These are phyloP conservation scores for Ganoderma meredithae DNA, from an alignment of 1,284 basidiomycete species.

Conservation along the genomic window DNA sequence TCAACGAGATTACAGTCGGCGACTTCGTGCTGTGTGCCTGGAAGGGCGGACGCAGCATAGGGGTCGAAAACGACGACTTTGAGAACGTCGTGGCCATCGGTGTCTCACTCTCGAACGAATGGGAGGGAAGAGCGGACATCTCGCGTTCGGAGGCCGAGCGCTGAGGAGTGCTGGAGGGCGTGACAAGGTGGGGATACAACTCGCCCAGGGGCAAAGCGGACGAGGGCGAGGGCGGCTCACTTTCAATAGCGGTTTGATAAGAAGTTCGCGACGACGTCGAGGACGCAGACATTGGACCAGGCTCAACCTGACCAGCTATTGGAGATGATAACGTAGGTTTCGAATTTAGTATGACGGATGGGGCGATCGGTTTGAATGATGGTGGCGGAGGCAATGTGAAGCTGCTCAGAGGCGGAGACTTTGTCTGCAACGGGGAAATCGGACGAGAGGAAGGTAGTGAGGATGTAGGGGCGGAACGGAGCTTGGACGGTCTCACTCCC, in stretches of 20 bases:
- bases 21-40: conserved; percentile 10
- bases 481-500: conserved; percentile 17
- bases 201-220: conserved; percentile 27
- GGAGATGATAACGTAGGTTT: conserved; percentile 37
- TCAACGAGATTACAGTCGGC: conserved; percentile 13
- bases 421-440: conserved; percentile 23
- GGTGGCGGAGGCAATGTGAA: conserved; percentile 33
- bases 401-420: conserved; percentile 18
- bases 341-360: conserved; percentile 6
- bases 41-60: conserved; percentile 10
- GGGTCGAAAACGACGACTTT: background rate
- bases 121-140: conserved; percentile 2
- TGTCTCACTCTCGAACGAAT: conserved; percentile 4
- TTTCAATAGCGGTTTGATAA: conserved; percentile 26
- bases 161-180: conserved; percentile 21
- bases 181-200: conserved; percentile 26
- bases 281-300: conserved; percentile 34
- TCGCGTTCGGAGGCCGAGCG: conserved; percentile 11
- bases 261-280: conserved; percentile 27
- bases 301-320: conserved; percentile 47
- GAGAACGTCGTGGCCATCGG: conserved; percentile 24
- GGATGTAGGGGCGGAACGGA: background rate
- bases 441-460: conserved; percentile 23
- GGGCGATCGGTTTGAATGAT: conserved; percentile 21
- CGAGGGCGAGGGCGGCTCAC: conserved; percentile 22